A percentile compares a stretch with the other conserved stretches of the same genome.
Conservation (phyloP, 1,284 basidiomycete genomes). For the Ganoderma boninense region DNA sequence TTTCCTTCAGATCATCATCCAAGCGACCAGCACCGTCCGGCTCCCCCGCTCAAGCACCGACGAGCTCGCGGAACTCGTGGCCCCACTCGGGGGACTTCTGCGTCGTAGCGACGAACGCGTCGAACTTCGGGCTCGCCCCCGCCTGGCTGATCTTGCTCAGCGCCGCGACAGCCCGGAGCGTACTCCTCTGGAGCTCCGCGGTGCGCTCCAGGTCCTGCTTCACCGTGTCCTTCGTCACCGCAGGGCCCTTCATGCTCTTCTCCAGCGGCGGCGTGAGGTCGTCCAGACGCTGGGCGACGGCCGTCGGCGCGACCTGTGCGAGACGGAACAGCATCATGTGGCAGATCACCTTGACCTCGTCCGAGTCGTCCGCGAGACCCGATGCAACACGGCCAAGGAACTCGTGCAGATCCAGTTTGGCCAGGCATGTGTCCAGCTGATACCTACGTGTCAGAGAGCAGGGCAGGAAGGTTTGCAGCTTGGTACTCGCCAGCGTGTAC, state of each 20-base stretch:
- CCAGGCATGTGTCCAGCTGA: constrained; percentile 89
- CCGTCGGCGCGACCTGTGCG: constrained; percentile 83
- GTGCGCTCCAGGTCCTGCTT: constrained; percentile 97
- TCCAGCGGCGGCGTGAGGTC: constrained; percentile 86
- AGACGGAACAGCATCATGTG: constrained; percentile 96
- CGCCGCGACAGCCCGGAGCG: constrained; percentile 87
- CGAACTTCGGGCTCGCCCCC: constrained; percentile 76
- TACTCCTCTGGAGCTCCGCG: constrained; percentile 90
- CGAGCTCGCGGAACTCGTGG: constrained; percentile 71
- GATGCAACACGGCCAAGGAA: constrained; percentile 86
- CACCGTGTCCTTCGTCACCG: constrained; percentile 92
- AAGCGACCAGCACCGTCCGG: neutral
- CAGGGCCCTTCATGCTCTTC: constrained; percentile 91
- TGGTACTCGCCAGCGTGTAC: constrained; percentile 83
- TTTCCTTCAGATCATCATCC: neutral
- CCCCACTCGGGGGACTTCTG: constrained; percentile 72
- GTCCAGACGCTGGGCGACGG: constrained; percentile 87
- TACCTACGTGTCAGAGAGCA: constrained; percentile 18
- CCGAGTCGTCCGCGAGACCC: constrained; percentile 89
- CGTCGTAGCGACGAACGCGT: constrained; percentile 76
- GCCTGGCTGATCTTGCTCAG: constrained; percentile 73
- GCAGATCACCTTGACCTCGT: constrained; percentile 97
- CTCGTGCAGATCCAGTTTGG: constrained; percentile 85
- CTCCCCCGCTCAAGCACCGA: constrained; percentile 36
- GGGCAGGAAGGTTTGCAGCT: neutral